phyloP scores from a whole-genome alignment of 176 grass and related monocot genomes.

The Bromus sterilis region DNA sequence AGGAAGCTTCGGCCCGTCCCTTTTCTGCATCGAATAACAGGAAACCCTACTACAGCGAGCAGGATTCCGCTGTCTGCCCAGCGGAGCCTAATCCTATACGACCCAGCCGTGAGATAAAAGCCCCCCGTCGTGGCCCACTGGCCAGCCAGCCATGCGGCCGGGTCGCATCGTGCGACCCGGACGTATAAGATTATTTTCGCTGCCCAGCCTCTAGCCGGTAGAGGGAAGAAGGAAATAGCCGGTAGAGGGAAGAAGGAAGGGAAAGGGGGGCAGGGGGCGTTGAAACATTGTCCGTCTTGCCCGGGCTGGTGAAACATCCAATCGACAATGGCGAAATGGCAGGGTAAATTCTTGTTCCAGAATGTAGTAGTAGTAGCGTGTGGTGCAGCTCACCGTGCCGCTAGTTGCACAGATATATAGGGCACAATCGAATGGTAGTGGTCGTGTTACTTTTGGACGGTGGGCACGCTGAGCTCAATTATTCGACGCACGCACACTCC shows the following conservation, averaged over 20 bases:
- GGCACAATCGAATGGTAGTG: neutral
- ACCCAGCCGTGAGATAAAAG: too few species aligned
- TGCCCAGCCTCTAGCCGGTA: neutral
- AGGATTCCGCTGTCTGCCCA: neutral
- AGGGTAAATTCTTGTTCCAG: neutral
- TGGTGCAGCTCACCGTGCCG: neutral
- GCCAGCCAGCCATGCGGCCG: too few species aligned
- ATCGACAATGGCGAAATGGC: neutral
- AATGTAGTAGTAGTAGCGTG: slow-evolving; percentile 1
- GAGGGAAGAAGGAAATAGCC: neutral
- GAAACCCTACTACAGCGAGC: neutral
- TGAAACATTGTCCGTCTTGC: neutral
- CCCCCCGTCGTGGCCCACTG: too few species aligned
- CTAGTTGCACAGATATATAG: neutral
- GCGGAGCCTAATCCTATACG: too few species aligned
- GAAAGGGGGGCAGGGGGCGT: neutral
- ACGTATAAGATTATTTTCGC: too few species aligned
- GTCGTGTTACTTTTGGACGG: neutral
- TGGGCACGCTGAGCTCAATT: neutral
- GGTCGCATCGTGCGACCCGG: too few species aligned
- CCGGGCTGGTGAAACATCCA: neutral
- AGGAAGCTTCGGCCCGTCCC: neutral
- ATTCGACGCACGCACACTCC: neutral
- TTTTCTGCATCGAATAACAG: neutral
- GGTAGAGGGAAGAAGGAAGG: neutral